Conservation (phyloP, 192 early-diverging fungal species). For the Podochytrium sp. region DNA sequence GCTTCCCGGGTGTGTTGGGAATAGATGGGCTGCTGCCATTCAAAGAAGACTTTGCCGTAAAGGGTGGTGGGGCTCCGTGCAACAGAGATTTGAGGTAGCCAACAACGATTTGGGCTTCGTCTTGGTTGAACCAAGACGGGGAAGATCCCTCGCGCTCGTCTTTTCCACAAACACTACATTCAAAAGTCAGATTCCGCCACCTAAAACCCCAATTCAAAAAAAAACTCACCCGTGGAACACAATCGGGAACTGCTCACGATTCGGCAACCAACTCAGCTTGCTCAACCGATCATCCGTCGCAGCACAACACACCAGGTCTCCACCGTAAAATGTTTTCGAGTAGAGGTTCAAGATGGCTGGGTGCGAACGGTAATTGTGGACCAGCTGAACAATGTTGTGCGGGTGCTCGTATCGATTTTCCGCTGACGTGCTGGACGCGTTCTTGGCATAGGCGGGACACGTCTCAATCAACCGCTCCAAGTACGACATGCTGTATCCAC, state of each 20-base stretch:
- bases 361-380: conserved; percentile 35
- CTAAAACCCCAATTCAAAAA: neutral
- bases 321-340: conserved; percentile 30
- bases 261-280: conserved; percentile 23
- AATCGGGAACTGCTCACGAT: conserved; percentile 27
- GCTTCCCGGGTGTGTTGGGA: neutral
- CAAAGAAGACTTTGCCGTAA: neutral
- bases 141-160: conserved; percentile 30
- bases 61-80: conserved; percentile 6
- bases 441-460: neutral
- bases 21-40: neutral
- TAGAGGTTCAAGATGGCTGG: conserved; percentile 33
- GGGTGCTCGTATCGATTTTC: conserved; percentile 11
- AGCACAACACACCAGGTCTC: conserved; percentile 6
- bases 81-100: conserved; percentile 12
- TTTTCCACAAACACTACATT: conserved; percentile 21
- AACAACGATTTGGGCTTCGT: conserved; percentile 25
- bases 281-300: neutral
- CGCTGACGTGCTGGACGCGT: neutral
- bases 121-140: conserved; percentile 37
- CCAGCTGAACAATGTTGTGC: conserved; percentile 10
- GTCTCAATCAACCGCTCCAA: conserved; percentile 8
- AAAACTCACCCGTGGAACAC: conserved; percentile 30
- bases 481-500: conserved; percentile 23
- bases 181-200: neutral